Conservation (phyloP, 169 alveolate species). For the Theileria equi region DNA sequence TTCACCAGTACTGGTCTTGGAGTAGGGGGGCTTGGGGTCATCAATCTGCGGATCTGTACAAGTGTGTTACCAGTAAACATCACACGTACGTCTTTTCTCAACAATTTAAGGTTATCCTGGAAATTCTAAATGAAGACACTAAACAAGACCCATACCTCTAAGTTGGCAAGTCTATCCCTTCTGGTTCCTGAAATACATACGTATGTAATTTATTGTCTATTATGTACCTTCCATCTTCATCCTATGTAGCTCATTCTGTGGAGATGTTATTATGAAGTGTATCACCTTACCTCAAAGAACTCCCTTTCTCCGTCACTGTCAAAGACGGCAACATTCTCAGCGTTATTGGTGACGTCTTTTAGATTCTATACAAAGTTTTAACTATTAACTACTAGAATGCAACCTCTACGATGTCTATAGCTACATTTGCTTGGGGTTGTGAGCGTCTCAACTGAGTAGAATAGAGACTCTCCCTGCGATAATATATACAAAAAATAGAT, state of each 20-base stretch:
- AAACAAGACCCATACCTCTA: no score
- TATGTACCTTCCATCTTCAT: conserved; percentile 39
- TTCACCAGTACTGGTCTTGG: no score
- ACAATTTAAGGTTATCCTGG: not conserved
- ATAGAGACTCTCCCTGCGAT: conserved; percentile 42
- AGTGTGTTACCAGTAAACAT: no score
- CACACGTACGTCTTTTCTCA: conserved; percentile 7
- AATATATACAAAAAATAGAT: not conserved
- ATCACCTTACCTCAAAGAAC: conserved; percentile 37
- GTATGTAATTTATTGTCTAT: no score
- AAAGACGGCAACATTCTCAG: conserved; percentile 30
- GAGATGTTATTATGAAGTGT: no score
- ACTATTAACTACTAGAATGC: not conserved
- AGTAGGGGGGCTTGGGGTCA: no score
- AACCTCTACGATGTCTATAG: conserved; percentile 59
- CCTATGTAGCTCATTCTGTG: conserved; percentile 52
- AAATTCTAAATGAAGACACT: not conserved
- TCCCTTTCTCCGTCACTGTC: conserved; percentile 46
- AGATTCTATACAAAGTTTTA: conserved; percentile 14
- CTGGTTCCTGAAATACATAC: no score
- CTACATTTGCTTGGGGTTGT: conserved; percentile 38
- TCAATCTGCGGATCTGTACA: no score
- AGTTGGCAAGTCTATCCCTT: no score
- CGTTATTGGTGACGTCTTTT: conserved; percentile 25
- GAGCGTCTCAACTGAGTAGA: conserved; percentile 49